Evolutionary conservation across 768 basidiomycete species (phyloP), one percentile per base, ranked within the genome.

Genomic region (Dacryopinax primogenitus): DNA sequence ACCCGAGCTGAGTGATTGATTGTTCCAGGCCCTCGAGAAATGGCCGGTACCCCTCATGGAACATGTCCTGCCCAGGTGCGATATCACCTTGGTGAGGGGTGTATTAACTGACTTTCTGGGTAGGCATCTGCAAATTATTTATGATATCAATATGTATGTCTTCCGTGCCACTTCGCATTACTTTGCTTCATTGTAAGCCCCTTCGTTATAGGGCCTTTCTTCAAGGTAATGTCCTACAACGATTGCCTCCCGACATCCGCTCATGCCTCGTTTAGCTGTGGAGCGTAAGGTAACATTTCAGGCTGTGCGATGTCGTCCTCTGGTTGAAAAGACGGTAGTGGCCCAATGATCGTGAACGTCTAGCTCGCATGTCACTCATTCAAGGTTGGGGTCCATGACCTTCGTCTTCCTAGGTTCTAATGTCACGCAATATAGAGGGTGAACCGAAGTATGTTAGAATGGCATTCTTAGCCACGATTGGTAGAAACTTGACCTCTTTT

Each of bases 381-480:
- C 88, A 98, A 78, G 91, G 88, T 83, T 67, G 28, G 72, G 71
- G 16, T 21, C 23, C 30, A 7, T 18, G 9, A n/a, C 13, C 58
- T 37, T 26, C 3, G 7, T 33, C 62, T n/a, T 0, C 28, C 62
- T 16, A 41, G 26, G 37, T 15, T 58, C 16, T 36, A 21, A 33
- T 18, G 39, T 18, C 3, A 63, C 26, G 21, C 36, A 45, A n/a
- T 21, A 6, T 66, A 90, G 93, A 95, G 84, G 88, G 90, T 16
- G 73, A 81, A 66, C 92, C 92, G 3, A 84, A 95, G 75, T 84
- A 90, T 71, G 82, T 96, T 67, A 82, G 91, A 68, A 93, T 93
- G 90, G 91, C 92, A 9, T 86, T 88, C 75, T 78, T 99, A 28
- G 96, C 96, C 18, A 87, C 87, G 74, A 87, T 97, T 66, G 92